These are phyloP conservation scores for Luzula sylvatica DNA, from an alignment of 176 grass and related monocot genomes.

Conservation along the genomic window DNA sequence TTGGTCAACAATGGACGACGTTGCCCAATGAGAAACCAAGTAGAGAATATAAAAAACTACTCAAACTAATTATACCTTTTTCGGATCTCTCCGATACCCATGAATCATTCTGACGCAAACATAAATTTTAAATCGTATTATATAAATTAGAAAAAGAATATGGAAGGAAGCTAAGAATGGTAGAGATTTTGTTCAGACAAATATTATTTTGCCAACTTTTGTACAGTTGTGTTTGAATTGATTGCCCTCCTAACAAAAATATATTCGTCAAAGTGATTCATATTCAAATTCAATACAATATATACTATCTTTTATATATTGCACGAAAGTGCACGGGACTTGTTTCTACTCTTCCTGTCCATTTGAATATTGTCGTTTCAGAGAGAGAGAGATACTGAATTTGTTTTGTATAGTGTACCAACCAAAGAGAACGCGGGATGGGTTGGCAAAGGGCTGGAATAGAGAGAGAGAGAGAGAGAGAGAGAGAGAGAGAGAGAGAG, in stretches of 20 bases:
- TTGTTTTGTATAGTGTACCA: slow-evolving; percentile 20
- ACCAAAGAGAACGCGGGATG: slow-evolving; percentile 14
- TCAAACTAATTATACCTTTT: background rate
- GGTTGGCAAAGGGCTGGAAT: slow-evolving; percentile 14
- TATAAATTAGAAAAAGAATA: too few species aligned
- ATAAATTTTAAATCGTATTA: background rate
- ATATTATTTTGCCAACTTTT: slow-evolving; percentile 17
- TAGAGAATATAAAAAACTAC: background rate
- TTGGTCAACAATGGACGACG: too few species aligned
- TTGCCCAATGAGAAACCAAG: too few species aligned
- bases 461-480: too few species aligned
- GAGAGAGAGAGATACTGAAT: background rate
- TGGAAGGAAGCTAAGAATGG: background rate
- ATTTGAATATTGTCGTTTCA: slow-evolving; percentile 15
- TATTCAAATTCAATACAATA: background rate
- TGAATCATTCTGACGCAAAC: slow-evolving; percentile 3
- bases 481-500: too few species aligned
- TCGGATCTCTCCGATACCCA: background rate
- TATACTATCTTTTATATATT: background rate
- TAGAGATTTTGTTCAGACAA: slow-evolving; percentile 16
- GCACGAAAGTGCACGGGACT: background rate
- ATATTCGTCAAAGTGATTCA: slow-evolving; percentile 5
- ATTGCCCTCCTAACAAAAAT: slow-evolving; percentile 10
- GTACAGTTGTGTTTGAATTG: slow-evolving; percentile 8
- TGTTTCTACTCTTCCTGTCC: background rate